A percentile compares a stretch with the other conserved stretches of the same genome.
These are phyloP conservation scores for Cryomyces minteri DNA, from an alignment of 495 filamentous ascomycete genomes.

Conservation along the genomic window DNA sequence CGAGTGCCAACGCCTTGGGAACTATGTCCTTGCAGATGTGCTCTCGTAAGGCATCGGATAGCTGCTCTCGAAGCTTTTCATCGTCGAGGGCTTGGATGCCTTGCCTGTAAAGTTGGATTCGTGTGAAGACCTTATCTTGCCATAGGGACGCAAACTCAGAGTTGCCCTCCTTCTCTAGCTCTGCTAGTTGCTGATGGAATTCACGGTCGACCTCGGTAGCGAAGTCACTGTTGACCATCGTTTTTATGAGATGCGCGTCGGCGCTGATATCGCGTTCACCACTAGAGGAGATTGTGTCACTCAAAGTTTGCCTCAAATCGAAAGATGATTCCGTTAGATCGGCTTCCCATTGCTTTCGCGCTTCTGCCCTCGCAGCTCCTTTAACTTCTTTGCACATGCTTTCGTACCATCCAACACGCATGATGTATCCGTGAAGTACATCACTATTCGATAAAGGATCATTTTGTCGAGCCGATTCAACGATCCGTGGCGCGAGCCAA, in stretches of 20 bases:
- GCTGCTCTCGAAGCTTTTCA: slow-evolving; percentile 8
- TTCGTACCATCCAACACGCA: no score
- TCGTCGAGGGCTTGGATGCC: slow-evolving; percentile 6
- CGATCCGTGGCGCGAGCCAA: no score
- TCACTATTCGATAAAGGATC: no score
- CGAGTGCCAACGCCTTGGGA: slow-evolving; percentile 8
- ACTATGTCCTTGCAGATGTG: slow-evolving; percentile 10
- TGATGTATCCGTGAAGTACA: no score
- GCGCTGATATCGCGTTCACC: background rate
- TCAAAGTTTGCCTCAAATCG: background rate
- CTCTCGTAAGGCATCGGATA: slow-evolving; percentile 4
- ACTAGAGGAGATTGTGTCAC: background rate
- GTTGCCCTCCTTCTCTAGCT: background rate
- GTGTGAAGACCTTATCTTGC: slow-evolving; percentile 5
- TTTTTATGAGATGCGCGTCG: background rate
- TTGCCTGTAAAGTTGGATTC: slow-evolving; percentile 3
- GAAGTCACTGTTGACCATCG: background rate
- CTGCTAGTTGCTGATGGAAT: background rate
- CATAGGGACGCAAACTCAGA: slow-evolving; percentile 7
- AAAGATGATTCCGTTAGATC: background rate
- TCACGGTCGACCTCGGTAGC: background rate
- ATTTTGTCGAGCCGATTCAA: no score
- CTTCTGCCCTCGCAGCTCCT: no score
- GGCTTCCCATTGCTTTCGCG: no score
- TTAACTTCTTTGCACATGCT: no score